Evolutionary conservation across 2,329 filamentous ascomycete genomes (phyloP).

Genomic region (Fonsecaea monophora): DNA sequence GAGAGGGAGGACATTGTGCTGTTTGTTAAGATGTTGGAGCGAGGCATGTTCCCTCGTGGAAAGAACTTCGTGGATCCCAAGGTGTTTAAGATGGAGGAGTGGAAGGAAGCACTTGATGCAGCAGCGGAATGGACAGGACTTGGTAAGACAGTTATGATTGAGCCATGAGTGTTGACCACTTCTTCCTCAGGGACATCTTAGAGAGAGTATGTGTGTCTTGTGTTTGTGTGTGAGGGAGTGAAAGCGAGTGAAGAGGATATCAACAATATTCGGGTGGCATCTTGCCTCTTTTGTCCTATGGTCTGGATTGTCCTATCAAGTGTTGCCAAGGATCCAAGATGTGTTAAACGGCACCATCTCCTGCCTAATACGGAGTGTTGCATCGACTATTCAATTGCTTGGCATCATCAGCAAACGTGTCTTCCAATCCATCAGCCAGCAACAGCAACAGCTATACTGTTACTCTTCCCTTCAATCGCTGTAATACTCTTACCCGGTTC

Average conservation of each 20-base stretch:
- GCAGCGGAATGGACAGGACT: slow-evolving; percentile 28
- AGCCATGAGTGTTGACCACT: slow-evolving; percentile 5
- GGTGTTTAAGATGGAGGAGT: slow-evolving; percentile 36
- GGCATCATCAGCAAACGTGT: background rate
- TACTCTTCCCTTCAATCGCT: background rate
- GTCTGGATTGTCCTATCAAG: no score
- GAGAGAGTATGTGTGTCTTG: no score
- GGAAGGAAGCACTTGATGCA: slow-evolving; percentile 37
- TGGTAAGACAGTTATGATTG: slow-evolving; percentile 28
- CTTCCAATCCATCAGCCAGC: background rate
- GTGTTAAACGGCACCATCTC: no score
- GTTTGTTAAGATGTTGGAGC: slow-evolving; percentile 39
- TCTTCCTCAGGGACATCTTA: no score
- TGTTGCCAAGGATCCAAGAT: no score
- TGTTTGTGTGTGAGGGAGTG: no score
- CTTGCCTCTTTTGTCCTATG: no score
- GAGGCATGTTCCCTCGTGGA: slow-evolving; percentile 33
- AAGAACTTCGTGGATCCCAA: slow-evolving; percentile 25
- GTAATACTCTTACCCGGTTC: background rate
- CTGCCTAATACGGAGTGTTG: no score
- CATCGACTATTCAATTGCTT: background rate
- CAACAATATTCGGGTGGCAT: no score
- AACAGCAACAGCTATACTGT: no score
- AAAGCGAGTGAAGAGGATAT: background rate
- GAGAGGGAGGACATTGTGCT: slow-evolving; percentile 35